Evolutionary conservation across 2,329 filamentous ascomycete genomes (phyloP), one percentile per base, ranked within the genome.

Genomic region (Colletotrichum cordylinicola): DNA sequence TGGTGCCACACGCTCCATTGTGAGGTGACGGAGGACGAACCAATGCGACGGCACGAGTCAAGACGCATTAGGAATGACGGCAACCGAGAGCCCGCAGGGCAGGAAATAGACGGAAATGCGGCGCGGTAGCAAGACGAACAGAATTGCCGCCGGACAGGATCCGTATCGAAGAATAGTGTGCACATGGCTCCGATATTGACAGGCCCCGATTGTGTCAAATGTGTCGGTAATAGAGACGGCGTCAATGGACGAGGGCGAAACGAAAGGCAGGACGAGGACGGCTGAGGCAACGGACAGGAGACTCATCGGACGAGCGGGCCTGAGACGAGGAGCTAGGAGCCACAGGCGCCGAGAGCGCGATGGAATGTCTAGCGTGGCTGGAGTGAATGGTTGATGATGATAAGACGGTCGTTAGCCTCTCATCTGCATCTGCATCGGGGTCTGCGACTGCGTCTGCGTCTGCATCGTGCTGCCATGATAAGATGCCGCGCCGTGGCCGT

Each of bases 1-100:
- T 60, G 70, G 74, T 69, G 65, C 70, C 74, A 76, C 70, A 56
- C 48, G 52, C 43, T 65, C 43, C 68, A 68, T 43, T 31, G 13
- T 35, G 39, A 52, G 37, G 33, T 69, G 58, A 65, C 10, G 29
- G 58, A 62, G 27, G 60, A 37, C 35, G 64, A 69, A 60, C 48
- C 70, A 74, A 65, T 74, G 74, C 70, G 70, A 76, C 74, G 48
- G 56, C 74, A 76, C 27, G 74, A 76, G 74, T 76, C 74, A 76
- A 75, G 70, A 64, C 43, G 65, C 64, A 58, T 69, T 66, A 35
- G 64, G 65, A 64, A 73, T 60, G 64, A 65, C 70, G 70, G 72
- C 56, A 35, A 56, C 7, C 52, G 43, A 72, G 27, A 61, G 37
- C 33, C 72, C 61, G 62, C 18, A 21, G 35, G 6, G 27, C 29